Conservation (phyloP, 495 filamentous ascomycete genomes). For the Tuber magnatum region DNA sequence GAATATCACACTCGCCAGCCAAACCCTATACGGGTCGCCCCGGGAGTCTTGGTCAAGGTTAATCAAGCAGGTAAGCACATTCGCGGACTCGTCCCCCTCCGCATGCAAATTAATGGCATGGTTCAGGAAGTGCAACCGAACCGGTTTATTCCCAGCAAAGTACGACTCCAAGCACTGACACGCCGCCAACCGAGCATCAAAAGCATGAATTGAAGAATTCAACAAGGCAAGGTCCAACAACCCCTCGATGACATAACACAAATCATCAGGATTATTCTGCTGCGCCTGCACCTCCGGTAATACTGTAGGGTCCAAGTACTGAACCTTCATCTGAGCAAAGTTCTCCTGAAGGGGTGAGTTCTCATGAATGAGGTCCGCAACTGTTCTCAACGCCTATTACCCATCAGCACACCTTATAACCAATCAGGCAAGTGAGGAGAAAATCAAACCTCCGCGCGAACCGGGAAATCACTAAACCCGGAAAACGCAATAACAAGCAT, state of each 20-base stretch:
- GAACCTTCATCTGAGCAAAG: conserved; percentile 76
- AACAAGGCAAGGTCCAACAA: conserved; percentile 80
- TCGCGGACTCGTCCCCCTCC: conserved; percentile 74
- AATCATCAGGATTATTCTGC: conserved; percentile 50
- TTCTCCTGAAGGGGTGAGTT: conserved; percentile 72
- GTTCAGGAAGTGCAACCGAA: conserved; percentile 73
- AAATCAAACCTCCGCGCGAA: conserved; percentile 67
- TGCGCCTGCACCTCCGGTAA: conserved; percentile 44
- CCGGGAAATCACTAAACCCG: conserved; percentile 61
- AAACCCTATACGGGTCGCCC: conserved; percentile 79
- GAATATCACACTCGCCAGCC: conserved; percentile 85
- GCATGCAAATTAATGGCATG: conserved; percentile 83
- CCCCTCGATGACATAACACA: conserved; percentile 85
- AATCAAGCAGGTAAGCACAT: conserved; percentile 76
- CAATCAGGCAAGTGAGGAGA: background rate
- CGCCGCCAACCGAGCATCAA: conserved; percentile 75
- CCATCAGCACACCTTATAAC: conserved; percentile 19
- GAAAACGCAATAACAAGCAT: conserved; percentile 78
- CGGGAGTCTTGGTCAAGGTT: conserved; percentile 47
- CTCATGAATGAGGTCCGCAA: conserved; percentile 79
- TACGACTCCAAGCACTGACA: conserved; percentile 90
- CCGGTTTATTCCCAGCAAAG: conserved; percentile 51
- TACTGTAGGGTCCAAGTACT: conserved; percentile 46
- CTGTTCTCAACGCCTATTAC: conserved; percentile 65
- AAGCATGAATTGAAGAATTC: conserved; percentile 55